A percentile compares a stretch with the other conserved stretches of the same genome.
These are phyloP conservation scores for Caryocar brasiliense DNA, from an alignment of 441 rosid species.

Conservation along the genomic window DNA sequence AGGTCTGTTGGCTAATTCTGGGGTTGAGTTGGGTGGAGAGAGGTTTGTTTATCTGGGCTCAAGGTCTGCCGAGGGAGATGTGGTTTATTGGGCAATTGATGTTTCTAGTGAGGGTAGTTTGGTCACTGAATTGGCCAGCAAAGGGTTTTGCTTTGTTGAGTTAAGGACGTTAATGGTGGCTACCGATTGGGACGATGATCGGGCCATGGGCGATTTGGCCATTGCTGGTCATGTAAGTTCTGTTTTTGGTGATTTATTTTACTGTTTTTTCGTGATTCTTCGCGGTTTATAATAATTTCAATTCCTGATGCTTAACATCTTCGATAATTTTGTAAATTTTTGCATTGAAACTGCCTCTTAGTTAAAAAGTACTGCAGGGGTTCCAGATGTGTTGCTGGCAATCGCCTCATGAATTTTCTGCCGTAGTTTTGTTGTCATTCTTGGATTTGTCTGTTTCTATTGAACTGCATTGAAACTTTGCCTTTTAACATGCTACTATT, in stretches of 20 bases:
- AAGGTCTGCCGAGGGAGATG: slow-evolving; percentile 42
- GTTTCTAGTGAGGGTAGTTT: slow-evolving; percentile 31
- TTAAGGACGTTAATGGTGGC: slow-evolving; percentile 89
- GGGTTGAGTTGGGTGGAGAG: slow-evolving; percentile 41
- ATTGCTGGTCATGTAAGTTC: slow-evolving; percentile 87
- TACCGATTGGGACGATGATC: slow-evolving; percentile 69
- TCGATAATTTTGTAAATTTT: too few relatives aligned
- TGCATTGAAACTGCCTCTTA: too few relatives aligned
- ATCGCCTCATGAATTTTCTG: too few relatives aligned
- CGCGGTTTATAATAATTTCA: too few relatives aligned
- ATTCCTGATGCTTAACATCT: too few relatives aligned
- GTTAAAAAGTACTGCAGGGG: too few relatives aligned
- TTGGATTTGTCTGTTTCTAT: too few relatives aligned
- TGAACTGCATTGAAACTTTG: not conserved
- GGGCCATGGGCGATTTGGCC: slow-evolving; percentile 74
- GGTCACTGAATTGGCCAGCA: slow-evolving; percentile 33
- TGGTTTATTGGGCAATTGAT: slow-evolving; percentile 78
- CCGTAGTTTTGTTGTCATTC: too few relatives aligned
- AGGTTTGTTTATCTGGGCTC: slow-evolving; percentile 74
- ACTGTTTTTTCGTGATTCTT: not conserved
- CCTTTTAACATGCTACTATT: not conserved
- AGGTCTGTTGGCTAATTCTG: slow-evolving; percentile 26
- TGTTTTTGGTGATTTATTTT: not conserved
- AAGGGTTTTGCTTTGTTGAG: slow-evolving; percentile 62
- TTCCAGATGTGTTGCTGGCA: too few relatives aligned